These are phyloP conservation scores for Erythrobasidium yunnanense DNA, from an alignment of 768 basidiomycete species.

Conservation along the genomic window DNA sequence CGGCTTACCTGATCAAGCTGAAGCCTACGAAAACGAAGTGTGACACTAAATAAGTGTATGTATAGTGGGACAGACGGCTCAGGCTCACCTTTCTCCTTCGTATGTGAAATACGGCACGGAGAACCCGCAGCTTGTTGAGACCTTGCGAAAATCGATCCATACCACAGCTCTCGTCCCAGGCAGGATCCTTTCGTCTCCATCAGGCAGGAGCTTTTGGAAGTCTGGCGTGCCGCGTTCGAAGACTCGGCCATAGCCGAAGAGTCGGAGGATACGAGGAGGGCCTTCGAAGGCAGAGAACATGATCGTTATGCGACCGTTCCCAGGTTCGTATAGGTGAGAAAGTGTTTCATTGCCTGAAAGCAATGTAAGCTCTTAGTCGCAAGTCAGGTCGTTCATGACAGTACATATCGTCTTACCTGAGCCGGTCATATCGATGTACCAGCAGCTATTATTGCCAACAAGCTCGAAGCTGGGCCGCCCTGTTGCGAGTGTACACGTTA, in stretches of 20 bases:
- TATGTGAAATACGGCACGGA: slow-evolving; percentile 26
- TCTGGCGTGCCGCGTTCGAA: slow-evolving; percentile 23
- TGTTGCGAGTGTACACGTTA: background rate
- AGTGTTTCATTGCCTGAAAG: slow-evolving; percentile 32
- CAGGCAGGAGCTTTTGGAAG: slow-evolving; percentile 20
- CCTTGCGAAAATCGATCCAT: slow-evolving; percentile 29
- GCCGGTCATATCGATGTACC: slow-evolving; percentile 30
- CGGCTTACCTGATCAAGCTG: background rate
- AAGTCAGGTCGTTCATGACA: background rate
- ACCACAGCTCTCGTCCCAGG: slow-evolving; percentile 29
- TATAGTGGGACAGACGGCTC: no score
- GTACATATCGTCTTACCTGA: background rate
- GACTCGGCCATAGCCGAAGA: slow-evolving; percentile 26
- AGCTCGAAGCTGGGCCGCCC: slow-evolving; percentile 29
- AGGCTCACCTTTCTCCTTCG: slow-evolving; percentile 14
- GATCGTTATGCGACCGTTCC: slow-evolving; percentile 33
- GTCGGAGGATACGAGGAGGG: slow-evolving; percentile 18
- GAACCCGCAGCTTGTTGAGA: slow-evolving; percentile 28
- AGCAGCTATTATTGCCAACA: background rate
- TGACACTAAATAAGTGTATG: no score
- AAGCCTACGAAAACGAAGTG: background rate
- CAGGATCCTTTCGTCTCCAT: slow-evolving; percentile 15
- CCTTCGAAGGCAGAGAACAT: slow-evolving; percentile 27
- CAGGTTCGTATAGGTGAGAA: slow-evolving; percentile 29
- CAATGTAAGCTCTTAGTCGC: slow-evolving; percentile 16